phyloP scores from a whole-genome alignment of 177 flowering plant species.

The Vitis hybrid region DNA sequence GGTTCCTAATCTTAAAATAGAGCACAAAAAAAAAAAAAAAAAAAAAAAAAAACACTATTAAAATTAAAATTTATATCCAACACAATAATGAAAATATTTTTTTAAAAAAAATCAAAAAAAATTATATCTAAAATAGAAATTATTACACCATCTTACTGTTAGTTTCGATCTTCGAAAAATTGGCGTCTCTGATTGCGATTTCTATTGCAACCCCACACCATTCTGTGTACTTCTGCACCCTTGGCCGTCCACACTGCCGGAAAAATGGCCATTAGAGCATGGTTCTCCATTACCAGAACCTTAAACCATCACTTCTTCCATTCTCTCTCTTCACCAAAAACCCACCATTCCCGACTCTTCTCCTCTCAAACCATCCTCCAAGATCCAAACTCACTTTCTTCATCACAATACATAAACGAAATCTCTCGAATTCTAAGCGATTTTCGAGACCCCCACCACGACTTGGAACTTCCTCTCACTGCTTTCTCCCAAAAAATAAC shows the following conservation, averaged over 20 bases:
- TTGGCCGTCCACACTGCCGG: not conserved
- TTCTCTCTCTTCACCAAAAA: slow-evolving; percentile 3
- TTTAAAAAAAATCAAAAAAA: no score
- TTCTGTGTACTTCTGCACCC: no score
- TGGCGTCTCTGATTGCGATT: no score
- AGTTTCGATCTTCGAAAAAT: no score
- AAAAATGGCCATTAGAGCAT: slow-evolving; percentile 8
- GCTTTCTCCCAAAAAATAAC: slow-evolving; percentile 45
- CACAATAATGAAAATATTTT: no score
- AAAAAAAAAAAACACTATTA: no score
- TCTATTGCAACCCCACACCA: no score
- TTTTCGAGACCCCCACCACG: slow-evolving; percentile 70
- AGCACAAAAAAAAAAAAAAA: no score
- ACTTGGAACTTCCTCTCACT: slow-evolving; percentile 66
- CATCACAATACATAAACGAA: slow-evolving; percentile 43
- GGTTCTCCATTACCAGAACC: slow-evolving; percentile 1
- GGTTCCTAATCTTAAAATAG: no score
- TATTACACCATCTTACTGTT: no score
- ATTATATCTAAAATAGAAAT: no score
- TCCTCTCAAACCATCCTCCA: slow-evolving; percentile 10
- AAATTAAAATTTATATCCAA: no score
- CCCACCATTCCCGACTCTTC: slow-evolving; percentile 11
- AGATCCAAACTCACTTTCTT: slow-evolving; percentile 11
- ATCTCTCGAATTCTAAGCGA: slow-evolving; percentile 83
- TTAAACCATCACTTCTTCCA: not conserved